A percentile compares a stretch with the other conserved stretches of the same genome.
Conservation (phyloP, 345 rosid species). For the Balakata baccata region DNA sequence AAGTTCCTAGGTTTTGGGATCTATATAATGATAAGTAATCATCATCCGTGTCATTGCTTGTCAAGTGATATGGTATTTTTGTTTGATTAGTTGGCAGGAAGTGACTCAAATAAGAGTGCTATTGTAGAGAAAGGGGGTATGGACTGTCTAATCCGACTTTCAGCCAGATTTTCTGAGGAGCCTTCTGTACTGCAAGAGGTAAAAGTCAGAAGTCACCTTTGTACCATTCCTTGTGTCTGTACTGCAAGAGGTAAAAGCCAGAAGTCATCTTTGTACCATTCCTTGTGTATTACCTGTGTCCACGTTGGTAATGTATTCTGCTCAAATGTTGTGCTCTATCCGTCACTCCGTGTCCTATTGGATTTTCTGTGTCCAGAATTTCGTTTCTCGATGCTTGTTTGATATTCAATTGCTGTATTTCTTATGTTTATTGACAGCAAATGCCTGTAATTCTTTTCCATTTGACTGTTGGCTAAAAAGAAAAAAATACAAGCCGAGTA, state of each 20-base stretch:
- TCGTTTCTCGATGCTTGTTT: background rate
- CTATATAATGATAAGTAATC: background rate
- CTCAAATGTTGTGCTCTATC: background rate
- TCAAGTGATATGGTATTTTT: constrained; percentile 13
- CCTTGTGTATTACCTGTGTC: background rate
- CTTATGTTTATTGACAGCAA: background rate
- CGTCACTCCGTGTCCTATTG: background rate
- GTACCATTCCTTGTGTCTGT: too few species aligned
- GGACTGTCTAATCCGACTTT: constrained; percentile 58
- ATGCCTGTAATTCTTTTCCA: background rate
- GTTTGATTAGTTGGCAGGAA: constrained; percentile 78
- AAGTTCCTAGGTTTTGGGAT: background rate
- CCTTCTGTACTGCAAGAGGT: constrained; percentile 88
- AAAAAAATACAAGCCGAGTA: too few species aligned
- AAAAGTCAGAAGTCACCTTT: too few species aligned
- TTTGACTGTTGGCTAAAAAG: background rate
- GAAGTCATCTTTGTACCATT: background rate
- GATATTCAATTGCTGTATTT: background rate
- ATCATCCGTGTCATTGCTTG: constrained; percentile 2
- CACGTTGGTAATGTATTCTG: background rate
- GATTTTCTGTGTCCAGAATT: background rate
- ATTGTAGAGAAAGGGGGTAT: constrained; percentile 78
- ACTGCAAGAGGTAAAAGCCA: too few species aligned
- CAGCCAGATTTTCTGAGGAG: constrained; percentile 72
- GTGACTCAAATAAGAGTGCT: constrained; percentile 76